Evolutionary conservation across 805 yeast genomes (phyloP), one percentile per base, ranked within the genome.

Genomic region (Metschnikowia anglica): DNA sequence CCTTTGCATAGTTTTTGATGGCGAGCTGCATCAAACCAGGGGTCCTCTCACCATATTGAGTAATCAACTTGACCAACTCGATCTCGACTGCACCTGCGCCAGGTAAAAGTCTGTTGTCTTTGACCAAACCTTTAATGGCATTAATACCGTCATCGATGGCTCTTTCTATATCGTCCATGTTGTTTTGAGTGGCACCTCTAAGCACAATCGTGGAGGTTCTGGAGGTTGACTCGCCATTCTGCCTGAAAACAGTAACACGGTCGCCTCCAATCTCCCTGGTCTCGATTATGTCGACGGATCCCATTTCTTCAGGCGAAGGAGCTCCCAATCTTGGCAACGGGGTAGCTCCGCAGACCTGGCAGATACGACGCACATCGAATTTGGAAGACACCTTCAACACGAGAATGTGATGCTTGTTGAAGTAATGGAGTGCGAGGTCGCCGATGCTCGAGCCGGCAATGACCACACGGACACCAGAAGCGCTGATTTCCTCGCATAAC

Each of bases 71-170:
- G 39, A 88, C 90, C 43, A 93, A 72, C 61, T 89, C 97, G 36
- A 88, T 84, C 68, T 93, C 99, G 11, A 85, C 76, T 24, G 97
- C 90, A 55, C 99, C 99, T 0, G 99, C 99, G 50, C 99, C 99
- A 3, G 97, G 90, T 49, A 91, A 74, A 52, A 91, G 75, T 50
- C 87, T 75, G 47, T 60, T 59, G 63, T 91, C 96, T 65, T 84
- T 85, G 55, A 91, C 76, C 51, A 93, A 74, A 1, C 97, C 90
- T 69, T 93, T 93, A 54, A 91, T 80, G 24, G 95, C 87, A 47
- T 88, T 79, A 36, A 93, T 96, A 60, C 98, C 97, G 59, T 93
- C 99, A 61, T 93, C 98, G 49, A 93, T 88, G 38, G 98, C 96
- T 60, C 99, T 81, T 72, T 93, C 99, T 46, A 93, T 79, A 62